Percentiles rank a stretch among this genome's conserved stretches.
phyloP scores from a whole-genome alignment of 495 filamentous ascomycete species.

The Physcia stellaris region DNA sequence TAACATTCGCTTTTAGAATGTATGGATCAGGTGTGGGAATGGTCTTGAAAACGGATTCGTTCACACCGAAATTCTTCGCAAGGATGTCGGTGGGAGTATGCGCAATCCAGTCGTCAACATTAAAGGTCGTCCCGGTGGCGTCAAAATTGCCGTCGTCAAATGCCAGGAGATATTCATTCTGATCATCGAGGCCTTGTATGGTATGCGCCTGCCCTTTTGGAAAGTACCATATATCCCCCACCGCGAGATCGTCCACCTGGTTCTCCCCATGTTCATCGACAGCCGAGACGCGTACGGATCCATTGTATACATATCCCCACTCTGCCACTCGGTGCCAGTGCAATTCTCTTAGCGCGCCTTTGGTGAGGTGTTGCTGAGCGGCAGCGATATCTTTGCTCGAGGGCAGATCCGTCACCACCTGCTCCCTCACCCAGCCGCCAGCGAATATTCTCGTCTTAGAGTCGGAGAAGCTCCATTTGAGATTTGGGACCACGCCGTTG shows the following conservation, averaged over 20 bases:
- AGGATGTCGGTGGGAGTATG: conserved; percentile 47
- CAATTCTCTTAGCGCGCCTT: conserved; percentile 47
- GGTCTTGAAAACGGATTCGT: conserved; percentile 39
- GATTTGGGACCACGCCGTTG: conserved; percentile 42
- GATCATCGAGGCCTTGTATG: conserved; percentile 40
- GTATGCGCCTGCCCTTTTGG: conserved; percentile 51
- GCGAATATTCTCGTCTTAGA: conserved; percentile 43
- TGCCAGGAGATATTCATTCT: conserved; percentile 52
- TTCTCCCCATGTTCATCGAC: conserved; percentile 46
- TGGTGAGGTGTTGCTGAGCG: conserved; percentile 49
- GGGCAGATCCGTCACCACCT: conserved; percentile 46
- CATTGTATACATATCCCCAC: conserved; percentile 41
- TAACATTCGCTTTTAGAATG: conserved; percentile 41
- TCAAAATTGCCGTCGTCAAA: conserved; percentile 49
- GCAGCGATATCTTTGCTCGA: conserved; percentile 46
- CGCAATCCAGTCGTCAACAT: conserved; percentile 49
- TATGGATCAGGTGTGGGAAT: conserved; percentile 45
- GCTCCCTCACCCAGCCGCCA: conserved; percentile 52
- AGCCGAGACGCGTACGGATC: conserved; percentile 40
- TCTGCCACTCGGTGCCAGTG: conserved; percentile 54
- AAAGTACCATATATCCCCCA: conserved; percentile 56
- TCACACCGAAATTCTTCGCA: conserved; percentile 51
- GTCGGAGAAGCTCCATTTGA: conserved; percentile 53
- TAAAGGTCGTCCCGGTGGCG: conserved; percentile 41
- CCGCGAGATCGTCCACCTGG: conserved; percentile 38